phyloP scores from a whole-genome alignment of 495 filamentous ascomycete species.

The Cryomyces minteri region DNA sequence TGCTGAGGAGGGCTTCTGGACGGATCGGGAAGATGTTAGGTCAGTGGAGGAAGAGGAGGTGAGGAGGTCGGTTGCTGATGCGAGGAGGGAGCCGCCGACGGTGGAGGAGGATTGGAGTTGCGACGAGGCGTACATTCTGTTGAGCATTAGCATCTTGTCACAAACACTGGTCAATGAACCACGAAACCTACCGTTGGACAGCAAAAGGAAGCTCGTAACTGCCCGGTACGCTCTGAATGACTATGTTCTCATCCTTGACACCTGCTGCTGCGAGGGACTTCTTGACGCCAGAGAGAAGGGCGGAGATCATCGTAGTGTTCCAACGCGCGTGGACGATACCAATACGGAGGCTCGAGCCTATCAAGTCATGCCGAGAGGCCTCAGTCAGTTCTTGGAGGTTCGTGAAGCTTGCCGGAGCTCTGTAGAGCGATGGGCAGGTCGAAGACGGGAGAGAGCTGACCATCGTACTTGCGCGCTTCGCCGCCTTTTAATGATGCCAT shows the following conservation, averaged over 20 bases:
- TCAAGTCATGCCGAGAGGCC: not conserved
- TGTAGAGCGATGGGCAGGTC: not conserved
- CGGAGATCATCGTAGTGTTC: constrained; percentile 66
- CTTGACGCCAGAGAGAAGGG: constrained; percentile 56
- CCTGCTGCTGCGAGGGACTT: constrained; percentile 46
- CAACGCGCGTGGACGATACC: constrained; percentile 92
- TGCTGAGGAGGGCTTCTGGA: constrained; percentile 14
- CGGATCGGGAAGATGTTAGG: constrained; percentile 21
- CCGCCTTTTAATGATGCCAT: constrained; percentile 17
- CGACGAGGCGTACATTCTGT: constrained; percentile 67
- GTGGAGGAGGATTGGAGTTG: constrained; percentile 52
- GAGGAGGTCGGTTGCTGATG: constrained; percentile 59
- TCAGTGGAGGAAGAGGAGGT: constrained; percentile 45
- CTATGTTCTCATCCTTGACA: constrained; percentile 74
- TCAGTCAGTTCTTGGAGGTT: constrained; percentile 1
- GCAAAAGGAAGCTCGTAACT: constrained; percentile 86
- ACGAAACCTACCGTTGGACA: constrained; percentile 46
- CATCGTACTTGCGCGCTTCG: constrained; percentile 13
- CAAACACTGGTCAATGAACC: not conserved
- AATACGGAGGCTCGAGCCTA: constrained; percentile 70
- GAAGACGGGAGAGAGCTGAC: constrained; percentile 3
- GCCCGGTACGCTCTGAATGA: constrained; percentile 75
- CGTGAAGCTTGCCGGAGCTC: not conserved
- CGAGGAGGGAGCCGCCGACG: constrained; percentile 35
- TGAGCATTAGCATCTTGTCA: not conserved